These are phyloP conservation scores for Trichosporon ovoides DNA, from an alignment of 1,284 basidiomycete genomes.

Conservation along the genomic window DNA sequence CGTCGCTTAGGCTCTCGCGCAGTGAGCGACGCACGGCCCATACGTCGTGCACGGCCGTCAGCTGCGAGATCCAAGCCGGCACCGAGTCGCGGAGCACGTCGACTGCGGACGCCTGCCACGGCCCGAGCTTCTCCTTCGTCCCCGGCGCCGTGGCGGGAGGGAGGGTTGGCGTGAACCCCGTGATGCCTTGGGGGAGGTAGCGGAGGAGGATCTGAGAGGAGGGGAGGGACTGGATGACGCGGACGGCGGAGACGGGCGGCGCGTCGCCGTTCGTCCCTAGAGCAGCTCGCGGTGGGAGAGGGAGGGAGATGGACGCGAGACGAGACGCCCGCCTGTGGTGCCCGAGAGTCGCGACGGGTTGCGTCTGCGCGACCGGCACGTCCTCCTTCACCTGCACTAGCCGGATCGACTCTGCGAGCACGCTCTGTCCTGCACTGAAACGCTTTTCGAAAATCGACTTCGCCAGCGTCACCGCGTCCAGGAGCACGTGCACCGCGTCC, in stretches of 20 bases:
- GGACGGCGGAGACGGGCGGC: conserved; percentile 31
- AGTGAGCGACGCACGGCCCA: conserved; percentile 36
- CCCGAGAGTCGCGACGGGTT: conserved; percentile 8
- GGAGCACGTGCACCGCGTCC: conserved; percentile 33
- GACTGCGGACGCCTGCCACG: conserved; percentile 37
- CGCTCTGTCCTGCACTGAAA: conserved; percentile 21
- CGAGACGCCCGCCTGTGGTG: conserved; percentile 41
- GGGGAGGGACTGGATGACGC: conserved; percentile 43
- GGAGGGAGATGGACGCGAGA: conserved; percentile 42
- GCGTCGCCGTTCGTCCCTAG: conserved; percentile 19
- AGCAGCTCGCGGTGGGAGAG: conserved; percentile 27
- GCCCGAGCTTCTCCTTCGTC: conserved; percentile 25
- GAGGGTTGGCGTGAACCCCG: conserved; percentile 47
- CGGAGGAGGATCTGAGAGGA: conserved; percentile 47
- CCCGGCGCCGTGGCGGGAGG: conserved; percentile 61
- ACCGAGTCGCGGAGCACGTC: conserved; percentile 29
- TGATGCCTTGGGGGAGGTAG: conserved; percentile 42
- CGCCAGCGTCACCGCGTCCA: conserved; percentile 33
- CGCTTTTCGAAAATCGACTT: conserved; percentile 30
- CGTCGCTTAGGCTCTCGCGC: conserved; percentile 20
- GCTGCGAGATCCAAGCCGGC: conserved; percentile 32
- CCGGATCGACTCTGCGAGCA: conserved; percentile 39
- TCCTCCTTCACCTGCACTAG: conserved; percentile 42
- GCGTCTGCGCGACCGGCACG: conserved; percentile 7
- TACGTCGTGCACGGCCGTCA: conserved; percentile 39